These are phyloP conservation scores for Lactarius quietus DNA, from an alignment of 768 basidiomycete species.

Conservation along the genomic window DNA sequence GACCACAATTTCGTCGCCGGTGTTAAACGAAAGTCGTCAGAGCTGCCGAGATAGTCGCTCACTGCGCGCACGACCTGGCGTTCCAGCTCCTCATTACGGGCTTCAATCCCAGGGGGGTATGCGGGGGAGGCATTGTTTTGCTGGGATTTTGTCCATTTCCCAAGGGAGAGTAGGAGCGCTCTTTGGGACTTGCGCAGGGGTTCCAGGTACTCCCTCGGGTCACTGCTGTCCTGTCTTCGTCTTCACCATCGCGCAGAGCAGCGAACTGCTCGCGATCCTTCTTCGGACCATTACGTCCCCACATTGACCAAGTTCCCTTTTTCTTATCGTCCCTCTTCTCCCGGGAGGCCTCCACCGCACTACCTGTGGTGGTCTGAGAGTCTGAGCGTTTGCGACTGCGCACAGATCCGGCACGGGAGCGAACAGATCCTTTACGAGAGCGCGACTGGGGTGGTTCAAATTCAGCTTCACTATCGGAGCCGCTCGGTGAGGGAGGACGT, in stretches of 20 bases:
- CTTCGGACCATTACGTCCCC: constrained; percentile 20
- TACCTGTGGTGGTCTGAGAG: constrained; percentile 43
- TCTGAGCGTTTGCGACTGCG: constrained; percentile 59
- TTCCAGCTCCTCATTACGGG: constrained; percentile 30
- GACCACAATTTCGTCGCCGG: constrained; percentile 73
- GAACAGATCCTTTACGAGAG: constrained; percentile 30
- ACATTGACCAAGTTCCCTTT: constrained; percentile 41
- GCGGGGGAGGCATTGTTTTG: constrained; percentile 12
- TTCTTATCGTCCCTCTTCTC: constrained; percentile 51
- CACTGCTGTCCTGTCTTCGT: constrained; percentile 39
- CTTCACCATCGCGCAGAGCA: constrained; percentile 46
- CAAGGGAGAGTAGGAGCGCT: constrained; percentile 24
- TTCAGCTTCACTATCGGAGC: constrained; percentile 12
- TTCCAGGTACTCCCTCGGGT: constrained; percentile 32
- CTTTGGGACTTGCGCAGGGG: constrained; percentile 15
- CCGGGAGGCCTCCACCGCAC: constrained; percentile 37
- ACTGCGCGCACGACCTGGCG: constrained; percentile 54
- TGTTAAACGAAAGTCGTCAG: constrained; percentile 76
- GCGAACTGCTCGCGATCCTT: constrained; percentile 47
- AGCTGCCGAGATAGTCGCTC: constrained; percentile 69
- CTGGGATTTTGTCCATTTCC: constrained; percentile 20
- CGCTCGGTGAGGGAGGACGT: constrained; percentile 7
- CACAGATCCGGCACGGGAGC: constrained; percentile 43
- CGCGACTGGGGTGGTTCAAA: constrained; percentile 17
- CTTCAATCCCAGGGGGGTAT: constrained; percentile 30